phyloP scores from a whole-genome alignment of 1,284 basidiomycete species.

The Sanghuangporus weigelae region DNA sequence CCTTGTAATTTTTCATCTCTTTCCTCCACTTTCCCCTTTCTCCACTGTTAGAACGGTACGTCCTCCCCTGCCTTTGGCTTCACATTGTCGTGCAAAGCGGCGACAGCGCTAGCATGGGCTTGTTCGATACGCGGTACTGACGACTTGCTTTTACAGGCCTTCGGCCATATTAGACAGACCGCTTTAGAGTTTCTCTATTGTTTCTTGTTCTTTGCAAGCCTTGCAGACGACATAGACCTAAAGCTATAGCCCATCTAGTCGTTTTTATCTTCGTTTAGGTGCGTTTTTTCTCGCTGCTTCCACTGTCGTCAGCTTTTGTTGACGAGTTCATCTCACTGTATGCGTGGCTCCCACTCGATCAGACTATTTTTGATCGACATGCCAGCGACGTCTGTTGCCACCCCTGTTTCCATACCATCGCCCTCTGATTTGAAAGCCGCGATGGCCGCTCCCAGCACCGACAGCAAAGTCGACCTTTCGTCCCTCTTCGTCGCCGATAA shows the following conservation, averaged over 20 bases:
- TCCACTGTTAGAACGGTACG: conserved; percentile 16
- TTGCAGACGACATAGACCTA: conserved; percentile 17
- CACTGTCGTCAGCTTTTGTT: conserved; percentile 15
- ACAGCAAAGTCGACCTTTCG: conserved; percentile 52
- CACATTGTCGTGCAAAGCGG: not conserved
- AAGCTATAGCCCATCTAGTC: conserved; percentile 23
- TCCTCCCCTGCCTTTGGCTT: not conserved
- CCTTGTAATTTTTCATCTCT: conserved; percentile 8
- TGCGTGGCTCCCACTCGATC: not conserved
- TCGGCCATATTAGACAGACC: conserved; percentile 14
- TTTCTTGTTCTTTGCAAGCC: conserved; percentile 17
- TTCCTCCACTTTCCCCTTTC: conserved; percentile 11
- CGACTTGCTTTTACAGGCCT: conserved; percentile 8
- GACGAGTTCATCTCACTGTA: not conserved
- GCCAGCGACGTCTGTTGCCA: conserved; percentile 56
- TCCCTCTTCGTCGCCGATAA: conserved; percentile 73
- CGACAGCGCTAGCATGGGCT: not conserved
- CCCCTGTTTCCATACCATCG: conserved; percentile 40
- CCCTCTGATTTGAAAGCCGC: conserved; percentile 63
- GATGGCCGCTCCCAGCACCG: conserved; percentile 23
- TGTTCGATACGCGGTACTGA: not conserved
- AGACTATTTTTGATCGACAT: conserved; percentile 39
- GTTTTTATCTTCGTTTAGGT: conserved; percentile 36
- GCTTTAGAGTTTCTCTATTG: conserved; percentile 18
- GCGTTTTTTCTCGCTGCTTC: conserved; percentile 21